These are phyloP conservation scores for Trypanosoma caninum DNA, from an alignment of 208 protist species.

Conservation along the genomic window DNA sequence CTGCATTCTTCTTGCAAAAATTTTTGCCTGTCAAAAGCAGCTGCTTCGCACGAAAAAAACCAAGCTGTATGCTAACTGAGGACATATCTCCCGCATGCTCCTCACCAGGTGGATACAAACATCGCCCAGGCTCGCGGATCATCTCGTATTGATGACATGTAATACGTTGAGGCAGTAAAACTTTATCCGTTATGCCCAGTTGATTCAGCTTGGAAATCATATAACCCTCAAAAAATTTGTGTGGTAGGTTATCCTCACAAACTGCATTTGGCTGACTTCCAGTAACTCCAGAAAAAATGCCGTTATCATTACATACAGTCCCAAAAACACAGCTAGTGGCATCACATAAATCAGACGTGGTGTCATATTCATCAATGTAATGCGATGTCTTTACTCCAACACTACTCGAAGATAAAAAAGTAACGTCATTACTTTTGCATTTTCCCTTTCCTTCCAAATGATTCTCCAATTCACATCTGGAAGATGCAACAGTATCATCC, in stretches of 20 bases:
- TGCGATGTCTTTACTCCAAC: too few relatives aligned
- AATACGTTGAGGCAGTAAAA: conserved; percentile 39
- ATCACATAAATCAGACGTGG: conserved; percentile 26
- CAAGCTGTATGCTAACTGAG: conserved; percentile 69
- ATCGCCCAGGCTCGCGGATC: conserved; percentile 75
- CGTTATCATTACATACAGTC: conserved; percentile 49
- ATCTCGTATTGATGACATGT: conserved; percentile 66
- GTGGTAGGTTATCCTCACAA: conserved; percentile 26
- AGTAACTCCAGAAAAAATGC: conserved; percentile 34
- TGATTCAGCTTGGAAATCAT: conserved; percentile 29
- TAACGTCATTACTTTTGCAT: too few relatives aligned
- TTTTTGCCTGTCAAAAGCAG: conserved; percentile 43
- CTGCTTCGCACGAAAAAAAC: conserved; percentile 85
- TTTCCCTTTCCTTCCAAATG: too few relatives aligned
- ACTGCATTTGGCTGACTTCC: conserved; percentile 7
- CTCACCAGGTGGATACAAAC: conserved; percentile 63
- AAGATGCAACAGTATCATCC: too few relatives aligned
- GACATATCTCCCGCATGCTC: conserved; percentile 29
- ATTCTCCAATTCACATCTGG: too few relatives aligned
- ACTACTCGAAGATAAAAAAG: too few relatives aligned
- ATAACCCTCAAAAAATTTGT: conserved; percentile 49
- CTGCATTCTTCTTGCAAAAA: conserved; percentile 20
- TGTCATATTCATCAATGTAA: conserved; percentile 13
- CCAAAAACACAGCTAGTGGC: conserved; percentile 11
- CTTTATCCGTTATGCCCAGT: conserved; percentile 34